These are phyloP conservation scores for Sclerotinia trifoliorum DNA, from an alignment of 2,329 filamentous ascomycete species.

Conservation along the genomic window DNA sequence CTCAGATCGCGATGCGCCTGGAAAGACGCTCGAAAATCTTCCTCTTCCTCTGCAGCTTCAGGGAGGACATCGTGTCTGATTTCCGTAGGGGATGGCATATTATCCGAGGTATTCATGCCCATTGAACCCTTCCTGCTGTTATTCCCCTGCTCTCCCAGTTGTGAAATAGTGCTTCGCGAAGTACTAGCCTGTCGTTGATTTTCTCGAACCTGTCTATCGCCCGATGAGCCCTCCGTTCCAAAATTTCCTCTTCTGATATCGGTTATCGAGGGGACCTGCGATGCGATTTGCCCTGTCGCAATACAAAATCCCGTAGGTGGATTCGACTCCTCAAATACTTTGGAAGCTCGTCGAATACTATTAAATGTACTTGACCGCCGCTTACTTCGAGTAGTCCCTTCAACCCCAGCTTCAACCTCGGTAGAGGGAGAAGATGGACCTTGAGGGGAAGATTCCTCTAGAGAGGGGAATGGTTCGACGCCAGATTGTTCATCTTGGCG, in stretches of 20 bases:
- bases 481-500: constrained; percentile 13
- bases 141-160: constrained; percentile 24
- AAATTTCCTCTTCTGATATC: constrained; percentile 39
- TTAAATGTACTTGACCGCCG: constrained; percentile 30
- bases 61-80: constrained; percentile 30
- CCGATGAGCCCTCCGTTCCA: constrained; percentile 37
- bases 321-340: constrained; percentile 47
- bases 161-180: constrained; percentile 28
- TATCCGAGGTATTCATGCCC: constrained; percentile 23
- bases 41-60: constrained; percentile 30
- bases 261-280: constrained; percentile 35
- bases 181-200: constrained; percentile 35
- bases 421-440: neutral
- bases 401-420: constrained; percentile 21
- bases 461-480: constrained; percentile 28
- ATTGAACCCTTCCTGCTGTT: constrained; percentile 25
- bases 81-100: constrained; percentile 20
- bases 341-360: constrained; percentile 37
- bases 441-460: constrained; percentile 15
- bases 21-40: neutral
- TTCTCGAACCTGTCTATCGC: constrained; percentile 38
- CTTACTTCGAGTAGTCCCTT: constrained; percentile 22
- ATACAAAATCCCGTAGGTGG: constrained; percentile 50
- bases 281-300: constrained; percentile 47
- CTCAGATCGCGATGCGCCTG: neutral